phyloP scores from a whole-genome alignment of 1,139 yeast species.

The Lodderomyces margitis region DNA sequence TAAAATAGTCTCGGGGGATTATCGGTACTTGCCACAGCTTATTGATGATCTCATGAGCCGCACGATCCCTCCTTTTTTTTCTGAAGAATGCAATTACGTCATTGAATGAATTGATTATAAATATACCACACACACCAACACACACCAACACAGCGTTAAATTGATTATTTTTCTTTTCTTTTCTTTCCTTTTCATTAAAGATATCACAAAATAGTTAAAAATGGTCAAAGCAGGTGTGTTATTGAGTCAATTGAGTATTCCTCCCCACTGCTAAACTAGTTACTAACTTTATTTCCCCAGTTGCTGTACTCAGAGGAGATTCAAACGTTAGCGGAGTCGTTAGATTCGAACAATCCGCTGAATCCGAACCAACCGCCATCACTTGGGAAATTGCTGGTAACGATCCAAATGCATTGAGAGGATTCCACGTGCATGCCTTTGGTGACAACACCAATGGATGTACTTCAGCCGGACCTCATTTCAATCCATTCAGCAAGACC shows the following conservation, averaged over 20 bases:
- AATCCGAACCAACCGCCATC: slow-evolving; percentile 78
- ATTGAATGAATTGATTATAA: neutral
- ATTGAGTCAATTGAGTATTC: neutral
- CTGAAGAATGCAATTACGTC: no score
- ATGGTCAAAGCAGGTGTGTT: slow-evolving; percentile 8
- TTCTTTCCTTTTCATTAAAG: neutral
- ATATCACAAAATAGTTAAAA: neutral
- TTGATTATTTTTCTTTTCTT: no score
- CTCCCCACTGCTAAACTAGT: no score
- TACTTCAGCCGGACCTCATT: slow-evolving; percentile 98
- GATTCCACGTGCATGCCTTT: slow-evolving; percentile 96
- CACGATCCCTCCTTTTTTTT: no score
- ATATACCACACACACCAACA: neutral
- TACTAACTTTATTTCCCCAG: slow-evolving; percentile 31
- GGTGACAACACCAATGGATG: slow-evolving; percentile 99
- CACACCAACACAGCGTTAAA: neutral
- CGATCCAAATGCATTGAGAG: slow-evolving; percentile 83
- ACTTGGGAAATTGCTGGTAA: slow-evolving; percentile 87
- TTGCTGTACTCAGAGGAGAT: slow-evolving; percentile 96
- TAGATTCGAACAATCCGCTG: slow-evolving; percentile 77
- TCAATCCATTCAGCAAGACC: slow-evolving; percentile 86
- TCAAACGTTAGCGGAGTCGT: slow-evolving; percentile 85
- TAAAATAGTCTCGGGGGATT: no score
- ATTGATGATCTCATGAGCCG: no score
- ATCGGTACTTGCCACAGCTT: neutral